Conservation (phyloP, 2,329 filamentous ascomycete species). For the Cercospora nicotianae region DNA sequence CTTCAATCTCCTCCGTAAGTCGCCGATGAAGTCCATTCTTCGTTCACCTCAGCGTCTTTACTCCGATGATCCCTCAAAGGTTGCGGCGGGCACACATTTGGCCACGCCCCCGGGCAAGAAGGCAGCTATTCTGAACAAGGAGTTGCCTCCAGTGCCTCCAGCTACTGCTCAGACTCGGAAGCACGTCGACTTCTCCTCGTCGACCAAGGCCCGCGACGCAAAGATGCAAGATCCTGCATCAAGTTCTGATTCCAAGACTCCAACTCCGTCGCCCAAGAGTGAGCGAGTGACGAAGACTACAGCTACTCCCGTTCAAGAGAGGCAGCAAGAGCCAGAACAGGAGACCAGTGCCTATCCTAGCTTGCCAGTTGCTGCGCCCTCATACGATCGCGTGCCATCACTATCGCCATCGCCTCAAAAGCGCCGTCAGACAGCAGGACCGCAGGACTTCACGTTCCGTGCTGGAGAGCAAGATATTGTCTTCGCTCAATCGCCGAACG, state of each 20-base stretch:
- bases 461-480: conserved; percentile 45
- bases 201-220: conserved; percentile 47
- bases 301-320: conserved; percentile 8
- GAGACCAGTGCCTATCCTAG: conserved; percentile 9
- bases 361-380: conserved; percentile 24
- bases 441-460: conserved; percentile 52
- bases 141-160: conserved; percentile 41
- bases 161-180: conserved; percentile 61
- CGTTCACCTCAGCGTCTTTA: conserved; percentile 60
- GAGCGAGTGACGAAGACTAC: conserved; percentile 10
- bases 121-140: conserved; percentile 21
- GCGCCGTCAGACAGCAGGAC: conserved; percentile 39
- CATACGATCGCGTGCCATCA: conserved; percentile 22
- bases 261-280: conserved; percentile 32
- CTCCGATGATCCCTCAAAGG: conserved; percentile 58
- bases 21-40: conserved; percentile 63
- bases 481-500: conserved; percentile 44
- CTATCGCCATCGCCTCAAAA: conserved; percentile 38
- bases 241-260: conserved; percentile 32
- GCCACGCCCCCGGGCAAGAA: conserved; percentile 42
- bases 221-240: conserved; percentile 27
- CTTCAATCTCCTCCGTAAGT: conserved; percentile 52
- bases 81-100: conserved; percentile 61
- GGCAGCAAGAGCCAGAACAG: conserved; percentile 3
- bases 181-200: conserved; percentile 75